Conservation (phyloP, 352 stramenopile genomes). For the Pythium apleroticum region DNA sequence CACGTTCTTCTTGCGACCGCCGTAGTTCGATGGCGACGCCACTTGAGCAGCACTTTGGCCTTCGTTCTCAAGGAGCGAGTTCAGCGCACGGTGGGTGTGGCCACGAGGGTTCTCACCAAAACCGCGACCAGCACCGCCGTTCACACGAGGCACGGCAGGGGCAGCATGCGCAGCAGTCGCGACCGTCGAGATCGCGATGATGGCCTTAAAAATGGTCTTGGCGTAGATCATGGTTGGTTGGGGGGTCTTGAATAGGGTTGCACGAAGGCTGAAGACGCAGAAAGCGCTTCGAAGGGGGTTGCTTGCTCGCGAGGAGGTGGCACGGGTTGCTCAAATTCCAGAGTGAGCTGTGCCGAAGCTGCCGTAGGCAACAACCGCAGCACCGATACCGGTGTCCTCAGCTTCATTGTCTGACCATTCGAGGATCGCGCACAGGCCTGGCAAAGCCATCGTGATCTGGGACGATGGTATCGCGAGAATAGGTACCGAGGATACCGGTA, state of each 20-base stretch:
- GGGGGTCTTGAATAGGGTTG: constrained; percentile 25
- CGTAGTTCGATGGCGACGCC: constrained; percentile 44
- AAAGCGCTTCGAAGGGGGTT: constrained; percentile 13
- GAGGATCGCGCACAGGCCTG: neutral
- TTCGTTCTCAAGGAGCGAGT: constrained; percentile 29
- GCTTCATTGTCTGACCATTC: neutral
- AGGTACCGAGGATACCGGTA: constrained; percentile 23
- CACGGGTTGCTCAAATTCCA: constrained; percentile 28
- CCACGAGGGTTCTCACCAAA: constrained; percentile 26
- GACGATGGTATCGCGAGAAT: constrained; percentile 5
- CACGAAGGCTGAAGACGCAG: constrained; percentile 20
- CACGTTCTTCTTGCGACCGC: constrained; percentile 33
- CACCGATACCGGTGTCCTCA: too few relatives aligned
- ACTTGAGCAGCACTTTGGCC: constrained; percentile 23
- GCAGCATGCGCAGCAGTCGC: constrained; percentile 35
- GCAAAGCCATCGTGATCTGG: neutral
- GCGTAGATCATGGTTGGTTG: constrained; percentile 48
- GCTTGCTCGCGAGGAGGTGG: constrained; percentile 20
- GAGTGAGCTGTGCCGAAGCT: constrained; percentile 15
- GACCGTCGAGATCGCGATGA: constrained; percentile 57
- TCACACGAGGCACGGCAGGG: constrained; percentile 21
- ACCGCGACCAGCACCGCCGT: constrained; percentile 25
- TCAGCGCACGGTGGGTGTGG: constrained; percentile 33
- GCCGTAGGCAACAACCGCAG: too few relatives aligned
- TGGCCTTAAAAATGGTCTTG: constrained; percentile 52